Evolutionary conservation across 2,329 filamentous ascomycete species (phyloP), one percentile per base, ranked within the genome.

Genomic region (Hypoxylon sp.): DNA sequence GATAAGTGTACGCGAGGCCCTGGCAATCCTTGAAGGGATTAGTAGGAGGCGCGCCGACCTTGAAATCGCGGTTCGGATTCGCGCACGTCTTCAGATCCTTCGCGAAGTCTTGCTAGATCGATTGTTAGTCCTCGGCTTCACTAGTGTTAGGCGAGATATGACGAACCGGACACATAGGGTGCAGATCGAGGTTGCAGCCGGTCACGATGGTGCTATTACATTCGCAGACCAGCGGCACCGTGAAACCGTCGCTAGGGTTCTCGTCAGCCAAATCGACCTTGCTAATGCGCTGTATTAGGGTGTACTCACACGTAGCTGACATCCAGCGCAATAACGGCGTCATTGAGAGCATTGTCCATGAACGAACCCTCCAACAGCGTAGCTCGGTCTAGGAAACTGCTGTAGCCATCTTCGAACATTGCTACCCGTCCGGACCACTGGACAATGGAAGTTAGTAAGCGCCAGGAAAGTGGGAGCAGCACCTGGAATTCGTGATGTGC

Each of bases 261-360:
- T 1, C 27, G 52, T 72, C 39, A 70, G 63, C 1, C 47, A n/a
- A 32, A 5, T 5, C 16, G 19, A 45, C 32, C 32, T 25, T 6
- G 27, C n/a, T 2, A 23, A 2, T 2, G 23, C 16, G 4, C 54
- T 3, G 8, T 16, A 19, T 19, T 9, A 21, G 19, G 11, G n/a
- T 5, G 27, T 25, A 11, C 71, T 65, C 65, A 74, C 72, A 73
- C 72, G 51, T 74, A 74, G 64, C 72, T 74, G 8, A 74, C 67
- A 39, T 74, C 72, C 34, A 74, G 16, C 2, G 65, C 55, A 14
- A 72, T 63, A 3, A 41, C 29, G 11, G 69, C 65, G 8, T 32
- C 11, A 2, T 16, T 27, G 5, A 14, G 7, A 16, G 27, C 2
- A 12, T 61, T 47, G 3, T 48, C 5, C 6, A 55, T 41, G 61